Evolutionary conservation across 306 rosid genomes (phyloP).

Genomic region (Medicago arabica): DNA sequence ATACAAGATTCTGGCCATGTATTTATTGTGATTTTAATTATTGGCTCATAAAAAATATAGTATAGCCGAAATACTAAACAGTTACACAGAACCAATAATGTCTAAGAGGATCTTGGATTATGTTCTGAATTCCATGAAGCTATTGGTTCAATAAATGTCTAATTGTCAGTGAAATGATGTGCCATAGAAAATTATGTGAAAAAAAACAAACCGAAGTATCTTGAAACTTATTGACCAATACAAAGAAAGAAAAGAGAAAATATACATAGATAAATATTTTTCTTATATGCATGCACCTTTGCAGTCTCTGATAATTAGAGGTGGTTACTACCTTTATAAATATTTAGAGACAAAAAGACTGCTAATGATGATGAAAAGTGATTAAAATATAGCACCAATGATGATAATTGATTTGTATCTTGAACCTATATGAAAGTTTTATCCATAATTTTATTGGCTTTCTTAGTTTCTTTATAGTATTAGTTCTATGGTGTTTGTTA

Average conservation of each 20-base stretch:
- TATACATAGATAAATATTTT: neutral
- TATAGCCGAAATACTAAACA: slow-evolving; percentile 32
- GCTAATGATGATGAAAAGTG: slow-evolving; percentile 37
- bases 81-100: slow-evolving; percentile 49
- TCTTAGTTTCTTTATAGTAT: neutral
- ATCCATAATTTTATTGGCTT: slow-evolving; percentile 29
- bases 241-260: neutral
- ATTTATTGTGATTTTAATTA: slow-evolving; percentile 15
- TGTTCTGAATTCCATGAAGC: slow-evolving; percentile 44
- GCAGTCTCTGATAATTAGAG: slow-evolving; percentile 32
- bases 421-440: slow-evolving; percentile 42
- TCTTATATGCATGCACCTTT: slow-evolving; percentile 42
- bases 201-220: slow-evolving; percentile 2
- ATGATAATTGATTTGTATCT: slow-evolving; percentile 48
- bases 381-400: slow-evolving; percentile 47
- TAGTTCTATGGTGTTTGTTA: slow-evolving; percentile 19
- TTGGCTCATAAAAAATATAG: slow-evolving; percentile 40
- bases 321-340: slow-evolving; percentile 40
- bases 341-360: slow-evolving; percentile 37
- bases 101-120: slow-evolving; percentile 30
- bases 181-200: slow-evolving; percentile 11
- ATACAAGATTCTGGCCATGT: slow-evolving; percentile 31
- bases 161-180: slow-evolving; percentile 39
- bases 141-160: slow-evolving; percentile 41
- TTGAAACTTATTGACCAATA: slow-evolving; percentile 14